Percentiles rank a stretch among this genome's conserved stretches.
Evolutionary conservation across 1,284 basidiomycete species (phyloP).

Genomic region (Ustilago xerochloae): DNA sequence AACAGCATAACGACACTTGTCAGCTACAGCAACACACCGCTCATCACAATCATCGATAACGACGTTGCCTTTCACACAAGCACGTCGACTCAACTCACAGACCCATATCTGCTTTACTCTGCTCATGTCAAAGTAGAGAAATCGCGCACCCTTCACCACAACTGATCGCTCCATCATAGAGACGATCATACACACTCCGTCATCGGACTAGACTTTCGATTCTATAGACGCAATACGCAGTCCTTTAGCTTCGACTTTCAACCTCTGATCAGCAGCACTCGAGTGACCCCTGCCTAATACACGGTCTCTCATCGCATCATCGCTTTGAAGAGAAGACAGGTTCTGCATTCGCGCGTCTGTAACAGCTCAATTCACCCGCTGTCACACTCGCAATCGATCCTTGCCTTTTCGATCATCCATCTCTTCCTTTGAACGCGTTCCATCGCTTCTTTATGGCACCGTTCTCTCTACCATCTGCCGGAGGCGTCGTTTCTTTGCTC

Average conservation of each 20-base stretch:
- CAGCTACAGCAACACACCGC: neutral
- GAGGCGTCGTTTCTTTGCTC: slow-evolving; percentile 55
- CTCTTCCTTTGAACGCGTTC: neutral
- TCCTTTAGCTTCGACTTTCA: neutral
- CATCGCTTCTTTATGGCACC: slow-evolving; percentile 44
- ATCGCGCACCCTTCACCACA: no score
- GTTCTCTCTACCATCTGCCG: slow-evolving; percentile 50
- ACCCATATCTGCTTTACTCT: neutral
- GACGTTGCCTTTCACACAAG: neutral
- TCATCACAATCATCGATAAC: neutral
- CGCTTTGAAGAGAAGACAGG: slow-evolving; percentile 25
- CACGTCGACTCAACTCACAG: neutral
- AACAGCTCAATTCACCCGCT: slow-evolving; percentile 7
- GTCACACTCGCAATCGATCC: slow-evolving; percentile 9
- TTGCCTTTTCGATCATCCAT: neutral
- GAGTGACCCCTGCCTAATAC: slow-evolving; percentile 37
- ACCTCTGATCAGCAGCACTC: slow-evolving; percentile 3
- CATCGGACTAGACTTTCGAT: neutral
- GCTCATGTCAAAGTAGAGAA: slow-evolving; percentile 20
- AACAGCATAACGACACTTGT: neutral
- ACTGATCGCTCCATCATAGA: neutral
- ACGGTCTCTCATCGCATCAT: slow-evolving; percentile 22
- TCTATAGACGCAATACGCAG: neutral
- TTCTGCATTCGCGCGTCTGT: slow-evolving; percentile 5
- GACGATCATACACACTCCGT: slow-evolving; percentile 11